Evolutionary conservation across 768 basidiomycete genomes (phyloP), one percentile per base, ranked within the genome.

Genomic region (Rubroboletus pulcherrimus): DNA sequence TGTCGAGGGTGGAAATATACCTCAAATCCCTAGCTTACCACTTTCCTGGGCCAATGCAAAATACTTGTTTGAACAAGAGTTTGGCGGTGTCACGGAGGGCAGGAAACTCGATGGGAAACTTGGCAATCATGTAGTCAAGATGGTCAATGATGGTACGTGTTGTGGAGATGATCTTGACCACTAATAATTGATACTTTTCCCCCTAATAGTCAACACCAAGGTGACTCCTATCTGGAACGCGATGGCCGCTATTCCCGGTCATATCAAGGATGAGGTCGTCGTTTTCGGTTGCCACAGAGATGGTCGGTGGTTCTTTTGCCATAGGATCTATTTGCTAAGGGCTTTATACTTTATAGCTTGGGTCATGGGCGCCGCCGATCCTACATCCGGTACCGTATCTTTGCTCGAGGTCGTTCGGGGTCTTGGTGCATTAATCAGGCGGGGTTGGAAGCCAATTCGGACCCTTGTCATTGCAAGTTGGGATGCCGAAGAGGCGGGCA

Each of bases 191-290:
- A 34, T 21, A 15, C n/a, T 40, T 31, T 29, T 30, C 19, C 54
- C 26, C 14, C 26, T 44, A 19, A 38, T 49, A 85, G 89, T 96
- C 39, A 81, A 92, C 54, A 84, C 80, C 30, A 83, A 85, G 65
- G 82, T 94, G 12, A 93, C 81, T 5, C 91, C 93, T 15, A 92
- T 96, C 46, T 96, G 92, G 92, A 97, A 96, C 72, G 78, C 84
- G 14, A 89, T 89, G 81, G 87, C 81, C 11, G 78, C 86, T 30
- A 88, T 95, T 55, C 93, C 91, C 7, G 93, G 92, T 3, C 82
- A 86, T 52, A 80, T 93, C 65, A 79, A 78, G 55, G 85, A 92
- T 62, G 94, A 98, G 69, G 83, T 93, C 1, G 84, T 96, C 29
- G 66, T 96, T 15, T 69, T 97, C 56, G 94, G 93, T 14, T 87